Evolutionary conservation across 1,284 basidiomycete genomes (phyloP).

Genomic region (Hemileia vastatrix): DNA sequence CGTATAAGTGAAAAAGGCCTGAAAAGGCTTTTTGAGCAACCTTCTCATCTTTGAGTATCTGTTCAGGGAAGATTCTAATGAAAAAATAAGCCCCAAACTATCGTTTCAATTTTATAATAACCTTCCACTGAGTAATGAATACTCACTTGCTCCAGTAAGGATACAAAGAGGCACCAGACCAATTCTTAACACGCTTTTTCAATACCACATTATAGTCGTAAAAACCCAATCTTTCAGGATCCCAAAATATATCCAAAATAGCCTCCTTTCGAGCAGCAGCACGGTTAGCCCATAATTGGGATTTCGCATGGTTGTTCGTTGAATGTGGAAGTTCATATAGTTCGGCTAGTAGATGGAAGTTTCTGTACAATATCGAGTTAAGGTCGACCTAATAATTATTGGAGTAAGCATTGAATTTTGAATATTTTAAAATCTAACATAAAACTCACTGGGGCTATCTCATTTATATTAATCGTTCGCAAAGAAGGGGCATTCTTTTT

Average conservation of each 20-base stretch:
- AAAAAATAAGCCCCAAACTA: background rate
- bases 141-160: conserved; percentile 62
- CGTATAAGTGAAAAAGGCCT: conserved; percentile 58
- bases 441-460: conserved; percentile 52
- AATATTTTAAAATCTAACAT: background rate
- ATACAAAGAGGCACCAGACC: conserved; percentile 59
- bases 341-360: conserved; percentile 52
- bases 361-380: conserved; percentile 63
- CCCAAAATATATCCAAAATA: conserved; percentile 79
- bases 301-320: conserved; percentile 31
- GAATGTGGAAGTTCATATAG: conserved; percentile 52
- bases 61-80: conserved; percentile 60
- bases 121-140: background rate
- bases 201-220: conserved; percentile 58
- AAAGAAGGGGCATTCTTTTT: conserved; percentile 52
- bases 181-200: conserved; percentile 21
- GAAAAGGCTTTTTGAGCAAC: conserved; percentile 56
- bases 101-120: background rate
- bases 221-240: conserved; percentile 66
- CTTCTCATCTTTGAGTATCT: conserved; percentile 53
- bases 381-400: conserved; percentile 52
- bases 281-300: conserved; percentile 53
- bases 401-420: background rate
- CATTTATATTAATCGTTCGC: conserved; percentile 61
- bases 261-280: conserved; percentile 57